Conservation (phyloP, 2,329 filamentous ascomycete genomes). For the Bisporella sp. region DNA sequence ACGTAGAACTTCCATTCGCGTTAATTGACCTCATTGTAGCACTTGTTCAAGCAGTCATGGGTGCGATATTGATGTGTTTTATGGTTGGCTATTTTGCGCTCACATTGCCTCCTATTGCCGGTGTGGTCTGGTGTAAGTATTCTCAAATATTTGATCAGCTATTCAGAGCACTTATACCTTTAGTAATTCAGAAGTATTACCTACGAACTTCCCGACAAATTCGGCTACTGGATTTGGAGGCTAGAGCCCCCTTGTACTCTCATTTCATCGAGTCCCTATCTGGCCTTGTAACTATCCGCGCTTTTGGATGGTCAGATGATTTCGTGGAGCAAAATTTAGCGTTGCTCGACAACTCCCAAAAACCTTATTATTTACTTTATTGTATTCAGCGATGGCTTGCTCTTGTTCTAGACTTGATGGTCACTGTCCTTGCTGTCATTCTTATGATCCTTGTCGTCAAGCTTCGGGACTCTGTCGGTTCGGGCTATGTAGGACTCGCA, state of each 20-base stretch:
- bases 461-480: conserved; percentile 20
- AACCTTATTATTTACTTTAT: conserved; percentile 50
- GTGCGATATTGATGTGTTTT: conserved; percentile 29
- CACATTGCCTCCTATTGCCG: conserved; percentile 32
- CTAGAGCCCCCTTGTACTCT: conserved; percentile 37
- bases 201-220: conserved; percentile 42
- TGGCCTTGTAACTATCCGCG: conserved; percentile 38
- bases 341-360: conserved; percentile 47
- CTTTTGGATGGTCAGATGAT: conserved; percentile 35
- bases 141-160: not conserved
- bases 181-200: conserved; percentile 34
- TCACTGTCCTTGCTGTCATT: conserved; percentile 23
- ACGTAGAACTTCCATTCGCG: conserved; percentile 18
- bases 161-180: not conserved
- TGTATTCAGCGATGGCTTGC: conserved; percentile 52
- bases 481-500: conserved; percentile 25
- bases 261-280: conserved; percentile 40
- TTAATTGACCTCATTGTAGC: conserved; percentile 10
- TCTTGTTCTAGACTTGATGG: conserved; percentile 29
- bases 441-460: conserved; percentile 29
- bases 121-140: conserved; percentile 16
- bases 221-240: conserved; percentile 41
- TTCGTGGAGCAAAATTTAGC: conserved; percentile 30
- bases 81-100: conserved; percentile 33
- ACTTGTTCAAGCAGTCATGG: conserved; percentile 32